These are phyloP conservation scores for Potentilla sterilis DNA, from an alignment of 306 rosid species.

Conservation along the genomic window DNA sequence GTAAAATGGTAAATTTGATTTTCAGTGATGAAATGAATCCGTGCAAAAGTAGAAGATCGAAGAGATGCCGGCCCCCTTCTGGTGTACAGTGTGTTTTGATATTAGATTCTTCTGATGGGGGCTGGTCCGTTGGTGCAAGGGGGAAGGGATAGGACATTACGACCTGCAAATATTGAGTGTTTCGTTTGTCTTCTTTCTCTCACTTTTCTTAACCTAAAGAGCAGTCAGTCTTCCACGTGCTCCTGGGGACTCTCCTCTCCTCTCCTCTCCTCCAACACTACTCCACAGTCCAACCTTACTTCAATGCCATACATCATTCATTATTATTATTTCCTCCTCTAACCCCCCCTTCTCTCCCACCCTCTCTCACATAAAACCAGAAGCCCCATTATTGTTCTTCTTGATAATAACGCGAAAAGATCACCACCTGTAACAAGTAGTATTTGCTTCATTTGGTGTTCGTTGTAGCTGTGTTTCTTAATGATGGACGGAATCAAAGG, in stretches of 20 bases:
- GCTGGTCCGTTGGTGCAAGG: background rate
- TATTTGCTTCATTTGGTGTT: background rate
- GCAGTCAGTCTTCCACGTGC: conserved; percentile 72
- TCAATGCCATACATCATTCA: conserved; percentile 7
- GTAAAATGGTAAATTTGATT: too few species aligned
- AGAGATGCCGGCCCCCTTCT: background rate
- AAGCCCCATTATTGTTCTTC: background rate
- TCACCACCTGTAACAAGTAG: background rate
- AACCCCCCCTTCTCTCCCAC: conserved; percentile 16
- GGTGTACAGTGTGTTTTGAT: background rate
- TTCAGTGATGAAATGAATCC: background rate
- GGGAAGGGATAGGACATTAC: background rate
- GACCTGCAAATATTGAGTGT: background rate
- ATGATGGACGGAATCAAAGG: conserved; percentile 50
- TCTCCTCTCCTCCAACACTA: conserved; percentile 25
- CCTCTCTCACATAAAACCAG: conserved; percentile 20
- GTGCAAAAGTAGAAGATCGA: background rate
- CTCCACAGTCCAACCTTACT: conserved; percentile 1
- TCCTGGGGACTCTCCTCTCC: conserved; percentile 46
- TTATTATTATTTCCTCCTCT: conserved; percentile 19
- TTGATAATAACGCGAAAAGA: background rate
- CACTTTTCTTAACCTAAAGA: conserved; percentile 12
- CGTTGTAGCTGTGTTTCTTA: background rate
- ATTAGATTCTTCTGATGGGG: background rate
- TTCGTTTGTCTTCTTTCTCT: conserved; percentile 22